These are phyloP conservation scores for Blastobotrys buckinghamii DNA, from an alignment of 1,139 yeast species.

Conservation along the genomic window DNA sequence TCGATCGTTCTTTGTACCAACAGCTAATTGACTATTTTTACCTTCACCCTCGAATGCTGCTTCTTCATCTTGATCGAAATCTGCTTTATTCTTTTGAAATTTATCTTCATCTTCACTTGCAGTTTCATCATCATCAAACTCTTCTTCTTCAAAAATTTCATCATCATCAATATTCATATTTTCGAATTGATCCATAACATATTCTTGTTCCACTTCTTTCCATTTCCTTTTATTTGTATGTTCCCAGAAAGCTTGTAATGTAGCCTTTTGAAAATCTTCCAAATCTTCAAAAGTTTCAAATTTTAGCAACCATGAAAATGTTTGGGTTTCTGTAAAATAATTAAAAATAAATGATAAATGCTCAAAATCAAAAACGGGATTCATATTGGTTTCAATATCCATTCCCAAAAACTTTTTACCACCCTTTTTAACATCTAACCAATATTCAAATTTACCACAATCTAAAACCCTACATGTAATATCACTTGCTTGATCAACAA, in stretches of 20 bases:
- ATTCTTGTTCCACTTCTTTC: constrained; percentile 45
- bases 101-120: constrained; percentile 21
- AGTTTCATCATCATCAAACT: constrained; percentile 34
- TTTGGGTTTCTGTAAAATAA: constrained; percentile 35
- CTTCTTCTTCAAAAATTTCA: constrained; percentile 30
- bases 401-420: constrained; percentile 37
- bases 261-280: constrained; percentile 45
- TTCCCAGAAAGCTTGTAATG: constrained; percentile 60
- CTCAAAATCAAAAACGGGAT: constrained; percentile 60
- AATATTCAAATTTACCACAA: constrained; percentile 47
- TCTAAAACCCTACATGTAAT: constrained; percentile 41
- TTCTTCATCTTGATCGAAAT: constrained; percentile 31
- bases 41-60: constrained; percentile 31
- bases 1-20: constrained; percentile 64
- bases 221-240: constrained; percentile 47
- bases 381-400: constrained; percentile 45
- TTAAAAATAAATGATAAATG: constrained; percentile 63
- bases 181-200: constrained; percentile 44
- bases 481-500: constrained; percentile 39
- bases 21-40: constrained; percentile 58
- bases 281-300: constrained; percentile 43
- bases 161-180: constrained; percentile 38
- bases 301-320: constrained; percentile 57
- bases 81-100: constrained; percentile 13
- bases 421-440: constrained; percentile 40